These are phyloP conservation scores for Paecilomyces fulvus DNA, from an alignment of 2,329 filamentous ascomycete species.

Conservation along the genomic window DNA sequence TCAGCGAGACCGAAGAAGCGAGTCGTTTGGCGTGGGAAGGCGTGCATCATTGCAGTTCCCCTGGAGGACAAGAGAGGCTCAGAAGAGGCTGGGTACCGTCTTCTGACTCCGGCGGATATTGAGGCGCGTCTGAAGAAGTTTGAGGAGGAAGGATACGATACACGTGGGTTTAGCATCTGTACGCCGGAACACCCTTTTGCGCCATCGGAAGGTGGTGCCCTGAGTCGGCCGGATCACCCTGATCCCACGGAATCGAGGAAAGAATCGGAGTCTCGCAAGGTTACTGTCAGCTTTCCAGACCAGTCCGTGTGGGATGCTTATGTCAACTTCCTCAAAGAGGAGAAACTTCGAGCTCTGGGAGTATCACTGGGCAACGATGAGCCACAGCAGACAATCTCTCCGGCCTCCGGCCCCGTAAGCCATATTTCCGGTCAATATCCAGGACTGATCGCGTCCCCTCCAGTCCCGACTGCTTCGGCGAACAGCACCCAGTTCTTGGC, in stretches of 20 bases:
- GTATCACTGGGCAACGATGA: conserved; percentile 74
- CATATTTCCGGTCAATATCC: conserved; percentile 68
- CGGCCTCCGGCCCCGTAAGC: conserved; percentile 53
- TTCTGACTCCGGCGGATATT: conserved; percentile 33
- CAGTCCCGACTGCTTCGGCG: conserved; percentile 69
- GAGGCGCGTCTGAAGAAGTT: conserved; percentile 31
- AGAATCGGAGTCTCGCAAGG: conserved; percentile 24
- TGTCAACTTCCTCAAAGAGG: conserved; percentile 73
- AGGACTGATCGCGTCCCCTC: conserved; percentile 72
- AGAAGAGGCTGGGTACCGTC: conserved; percentile 24
- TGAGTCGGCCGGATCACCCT: conserved; percentile 37
- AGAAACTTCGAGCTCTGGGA: conserved; percentile 83
- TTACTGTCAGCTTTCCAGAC: conserved; percentile 35
- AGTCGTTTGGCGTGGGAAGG: conserved; percentile 66
- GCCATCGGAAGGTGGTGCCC: conserved; percentile 24
- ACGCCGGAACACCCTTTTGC: conserved; percentile 18
- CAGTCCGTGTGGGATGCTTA: conserved; percentile 64
- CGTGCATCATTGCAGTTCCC: conserved; percentile 62
- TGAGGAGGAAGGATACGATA: conserved; percentile 36
- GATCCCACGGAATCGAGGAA: conserved; percentile 30
- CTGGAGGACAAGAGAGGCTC: conserved; percentile 58
- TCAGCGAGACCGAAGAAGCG: conserved; percentile 53
- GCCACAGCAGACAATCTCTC: conserved; percentile 58
- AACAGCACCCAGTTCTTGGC: conserved; percentile 59
- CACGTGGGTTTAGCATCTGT: conserved; percentile 32